Conservation (phyloP, 257 asterid genomes). For the Solanum lycopersicoides region DNA sequence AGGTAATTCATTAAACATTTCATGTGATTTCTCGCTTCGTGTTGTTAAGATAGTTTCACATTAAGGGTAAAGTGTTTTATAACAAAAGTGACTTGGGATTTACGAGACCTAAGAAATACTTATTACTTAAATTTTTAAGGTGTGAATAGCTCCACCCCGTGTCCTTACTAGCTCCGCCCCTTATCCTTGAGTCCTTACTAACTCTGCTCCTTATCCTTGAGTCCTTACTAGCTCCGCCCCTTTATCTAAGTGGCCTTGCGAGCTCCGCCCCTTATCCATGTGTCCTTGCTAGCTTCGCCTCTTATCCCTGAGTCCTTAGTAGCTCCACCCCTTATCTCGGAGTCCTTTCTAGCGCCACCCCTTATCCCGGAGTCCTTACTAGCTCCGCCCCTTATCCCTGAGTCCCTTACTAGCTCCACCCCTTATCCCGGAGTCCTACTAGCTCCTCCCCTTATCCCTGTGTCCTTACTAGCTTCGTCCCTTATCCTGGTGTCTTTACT, state of each 20-base stretch:
- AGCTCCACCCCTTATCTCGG: too few species aligned
- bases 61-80: fast-evolving
- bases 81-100: neutral
- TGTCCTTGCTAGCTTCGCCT: too few species aligned
- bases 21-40: neutral
- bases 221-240: too few species aligned
- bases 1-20: conserved; percentile 14
- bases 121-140: neutral
- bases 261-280: too few species aligned
- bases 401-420: too few species aligned
- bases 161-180: too few species aligned
- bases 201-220: too few species aligned
- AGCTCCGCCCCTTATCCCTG: too few species aligned
- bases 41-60: neutral
- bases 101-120: neutral
- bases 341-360: neutral
- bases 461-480: neutral
- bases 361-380: too few species aligned
- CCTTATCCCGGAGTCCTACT: fast-evolving
- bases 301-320: too few species aligned
- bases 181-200: too few species aligned
- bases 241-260: too few species aligned
- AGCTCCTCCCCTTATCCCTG: neutral
- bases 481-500: neutral
- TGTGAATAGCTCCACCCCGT: neutral